These are phyloP conservation scores for Picea sitchensis DNA, from an alignment of 75 land plant species.

Conservation along the genomic window DNA sequence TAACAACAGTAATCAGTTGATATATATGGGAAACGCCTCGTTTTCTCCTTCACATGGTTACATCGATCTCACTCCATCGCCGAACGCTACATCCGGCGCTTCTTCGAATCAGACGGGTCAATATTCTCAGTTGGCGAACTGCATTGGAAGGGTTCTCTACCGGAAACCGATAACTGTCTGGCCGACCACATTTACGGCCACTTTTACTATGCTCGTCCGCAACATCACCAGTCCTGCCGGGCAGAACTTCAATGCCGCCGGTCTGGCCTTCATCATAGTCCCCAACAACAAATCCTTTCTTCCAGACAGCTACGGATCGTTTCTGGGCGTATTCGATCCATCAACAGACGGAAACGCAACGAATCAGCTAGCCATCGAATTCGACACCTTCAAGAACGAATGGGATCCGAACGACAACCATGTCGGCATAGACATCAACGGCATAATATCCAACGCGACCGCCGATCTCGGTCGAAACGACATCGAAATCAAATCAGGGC, in stretches of 20 bases:
- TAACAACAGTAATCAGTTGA: slow-evolving; percentile 1
- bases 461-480: slow-evolving; percentile 16
- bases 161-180: slow-evolving; percentile 11
- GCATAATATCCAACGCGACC: slow-evolving; percentile 4
- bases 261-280: slow-evolving; percentile 44
- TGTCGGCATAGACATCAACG: slow-evolving; percentile 47
- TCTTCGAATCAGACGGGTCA: not conserved
- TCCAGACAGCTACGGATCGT: not conserved
- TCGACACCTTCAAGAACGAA: slow-evolving; percentile 32
- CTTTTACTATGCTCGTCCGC: slow-evolving; percentile 26
- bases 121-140: not conserved
- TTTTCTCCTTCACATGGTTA: slow-evolving; percentile 8
- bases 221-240: slow-evolving; percentile 9
- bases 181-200: slow-evolving; percentile 27
- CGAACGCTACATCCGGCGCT: not conserved
- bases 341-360: not conserved
- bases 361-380: slow-evolving; percentile 26
- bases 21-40: slow-evolving; percentile 16
- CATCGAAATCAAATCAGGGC: slow-evolving; percentile 21
- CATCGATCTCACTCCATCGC: slow-evolving; percentile 20
- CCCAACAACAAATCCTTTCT: not conserved
- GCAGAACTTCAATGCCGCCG: slow-evolving; percentile 10
- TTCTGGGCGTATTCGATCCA: slow-evolving; percentile 20
- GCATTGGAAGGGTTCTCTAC: slow-evolving; percentile 22
- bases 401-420: slow-evolving; percentile 36